phyloP scores from a whole-genome alignment of 2,329 filamentous ascomycete species.

The Diplodia corticola region DNA sequence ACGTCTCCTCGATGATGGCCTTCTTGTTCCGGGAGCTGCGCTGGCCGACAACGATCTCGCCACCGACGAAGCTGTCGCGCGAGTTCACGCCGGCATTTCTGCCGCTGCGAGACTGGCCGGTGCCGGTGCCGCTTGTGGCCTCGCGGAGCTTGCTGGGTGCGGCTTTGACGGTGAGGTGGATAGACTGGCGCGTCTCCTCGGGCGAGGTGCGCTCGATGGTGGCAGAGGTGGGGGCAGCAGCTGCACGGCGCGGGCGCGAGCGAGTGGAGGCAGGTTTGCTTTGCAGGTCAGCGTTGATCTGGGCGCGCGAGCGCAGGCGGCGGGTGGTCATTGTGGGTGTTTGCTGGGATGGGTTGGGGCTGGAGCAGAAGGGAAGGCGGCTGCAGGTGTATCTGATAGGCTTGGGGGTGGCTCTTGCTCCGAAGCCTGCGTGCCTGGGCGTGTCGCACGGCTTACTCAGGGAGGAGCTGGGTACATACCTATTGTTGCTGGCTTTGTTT shows the following conservation, averaged over 20 bases:
- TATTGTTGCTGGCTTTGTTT: constrained; percentile 24
- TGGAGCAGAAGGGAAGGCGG: constrained; percentile 5
- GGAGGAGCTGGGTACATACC: constrained; percentile 16
- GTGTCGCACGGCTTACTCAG: constrained; percentile 21
- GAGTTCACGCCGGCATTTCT: constrained; percentile 27
- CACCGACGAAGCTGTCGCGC: constrained; percentile 30
- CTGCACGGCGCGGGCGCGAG: constrained; percentile 40
- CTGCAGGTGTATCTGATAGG: constrained; percentile 19
- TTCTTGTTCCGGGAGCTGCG: constrained; percentile 41
- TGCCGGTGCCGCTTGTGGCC: constrained; percentile 43
- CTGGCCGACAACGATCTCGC: constrained; percentile 38
- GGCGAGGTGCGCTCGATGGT: constrained; percentile 41
- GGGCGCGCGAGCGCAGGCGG: constrained; percentile 41
- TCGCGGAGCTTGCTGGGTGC: constrained; percentile 51
- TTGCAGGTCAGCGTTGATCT: constrained; percentile 31
- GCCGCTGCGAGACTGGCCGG: constrained; percentile 31
- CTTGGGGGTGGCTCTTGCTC: constrained; percentile 21
- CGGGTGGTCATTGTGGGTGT: constrained; percentile 32
- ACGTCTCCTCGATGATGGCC: constrained; percentile 42
- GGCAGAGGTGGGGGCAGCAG: constrained; percentile 31
- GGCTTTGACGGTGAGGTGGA: constrained; percentile 53
- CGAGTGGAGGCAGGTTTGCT: constrained; percentile 37
- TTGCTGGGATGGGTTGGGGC: background rate
- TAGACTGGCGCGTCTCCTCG: constrained; percentile 46
- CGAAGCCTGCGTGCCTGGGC: constrained; percentile 14